Conservation (phyloP, 306 rosid genomes). For the Trichosanthes truncata region DNA sequence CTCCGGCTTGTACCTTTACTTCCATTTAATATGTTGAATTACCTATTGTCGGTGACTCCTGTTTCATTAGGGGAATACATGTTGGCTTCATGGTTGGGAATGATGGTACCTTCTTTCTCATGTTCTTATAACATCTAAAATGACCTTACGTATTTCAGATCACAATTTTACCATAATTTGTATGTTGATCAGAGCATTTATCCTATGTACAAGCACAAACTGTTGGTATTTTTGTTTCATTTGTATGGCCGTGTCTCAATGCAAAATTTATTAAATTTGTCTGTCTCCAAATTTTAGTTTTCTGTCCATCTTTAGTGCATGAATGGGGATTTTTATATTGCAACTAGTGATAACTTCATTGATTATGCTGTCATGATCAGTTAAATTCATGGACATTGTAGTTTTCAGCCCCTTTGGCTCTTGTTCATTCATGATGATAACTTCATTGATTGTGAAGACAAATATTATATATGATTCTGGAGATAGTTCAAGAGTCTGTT, state of each 20-base stretch:
- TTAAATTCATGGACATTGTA: neutral
- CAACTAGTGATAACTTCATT: neutral
- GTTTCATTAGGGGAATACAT: conserved; percentile 33
- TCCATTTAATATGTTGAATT: conserved; percentile 48
- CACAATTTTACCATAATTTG: neutral
- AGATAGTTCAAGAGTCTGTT: neutral
- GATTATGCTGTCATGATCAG: neutral
- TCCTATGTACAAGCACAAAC: neutral
- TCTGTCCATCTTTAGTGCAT: neutral
- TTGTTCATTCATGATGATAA: neutral
- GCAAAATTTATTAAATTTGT: neutral
- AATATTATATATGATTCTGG: neutral
- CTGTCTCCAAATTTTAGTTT: neutral
- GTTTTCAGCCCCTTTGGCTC: neutral
- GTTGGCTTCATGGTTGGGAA: conserved; percentile 54
- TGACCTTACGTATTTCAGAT: neutral
- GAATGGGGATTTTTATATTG: neutral
- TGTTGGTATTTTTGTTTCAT: neutral
- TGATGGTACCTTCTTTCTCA: conserved; percentile 33
- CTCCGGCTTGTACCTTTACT: conserved; percentile 49
- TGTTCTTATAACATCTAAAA: neutral
- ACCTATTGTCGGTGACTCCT: conserved; percentile 43
- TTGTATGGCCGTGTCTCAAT: neutral
- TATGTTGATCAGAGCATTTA: neutral
- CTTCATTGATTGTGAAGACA: neutral